Base-by-base conservation (phyloP, 805 yeast species). In the Kodamaea neixiangensis region DNA sequence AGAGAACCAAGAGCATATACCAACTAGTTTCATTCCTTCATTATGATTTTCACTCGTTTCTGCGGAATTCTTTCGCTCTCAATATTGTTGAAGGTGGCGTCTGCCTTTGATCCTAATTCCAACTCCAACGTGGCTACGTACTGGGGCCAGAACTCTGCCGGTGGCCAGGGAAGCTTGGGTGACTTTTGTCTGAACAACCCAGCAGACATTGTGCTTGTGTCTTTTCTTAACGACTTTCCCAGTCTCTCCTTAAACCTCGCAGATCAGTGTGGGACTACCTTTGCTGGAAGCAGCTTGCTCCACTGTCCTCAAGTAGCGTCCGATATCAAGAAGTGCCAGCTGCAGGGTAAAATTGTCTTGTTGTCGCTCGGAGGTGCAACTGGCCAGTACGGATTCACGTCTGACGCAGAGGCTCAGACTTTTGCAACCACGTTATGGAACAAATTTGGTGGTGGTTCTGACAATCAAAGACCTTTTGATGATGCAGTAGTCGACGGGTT, bases 121-220 rank as follows among this genome's bases (percentile, higher is more conserved):
- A 74, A 78, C 44, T 62, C 75, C 29, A 87, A 88, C 56, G 81
- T 89, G 35, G 97, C 86, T 18, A 76, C 87, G 6, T 90, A 90
- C 70, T 90, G 97, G 97, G 97, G 97, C 48, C 96, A 90, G 69
- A 80, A 81, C 59, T 82, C 93, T 11, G 84, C 80, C 7, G 59
- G 63, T 3, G 43, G 58, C 43, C 84, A 81, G 58, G 69, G 71
- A 50, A 39, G 41, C 14, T 51, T 57, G 38, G 40, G 51, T 17
- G 22, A 34, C 35, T 55, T 53, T 47, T 57, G 60, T 46, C 45
- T 41, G 14, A 44, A 48, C 7, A 42, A 19, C 34, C 29, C 45
- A 5, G 49, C 47, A 5, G 54, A 51, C 33, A 45, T 51, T 17
- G 25, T 51, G 10, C 22, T 47, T 29, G 17, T 51, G 34, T 39